Evolutionary conservation across 116 monocot genomes (phyloP), one percentile per base, ranked within the genome.

Genomic region (Phalaenopsis hybrid): DNA sequence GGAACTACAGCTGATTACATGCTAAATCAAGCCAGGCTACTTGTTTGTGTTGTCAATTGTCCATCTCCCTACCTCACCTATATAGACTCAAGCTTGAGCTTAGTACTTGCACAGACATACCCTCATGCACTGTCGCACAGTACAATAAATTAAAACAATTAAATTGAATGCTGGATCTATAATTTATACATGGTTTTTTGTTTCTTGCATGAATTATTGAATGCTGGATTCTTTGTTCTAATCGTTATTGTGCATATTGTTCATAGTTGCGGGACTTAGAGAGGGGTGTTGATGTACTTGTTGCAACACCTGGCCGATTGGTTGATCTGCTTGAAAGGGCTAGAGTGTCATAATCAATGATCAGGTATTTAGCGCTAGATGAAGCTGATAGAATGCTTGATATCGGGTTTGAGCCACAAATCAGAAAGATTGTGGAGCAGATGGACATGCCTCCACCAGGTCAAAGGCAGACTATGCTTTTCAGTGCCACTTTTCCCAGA

Each of bases 401-500:
- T 41, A 41, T 41, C 2, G 41, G 41, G 4, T 41, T 41, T 3
- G 41, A 41, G 41, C 41, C 41, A 41, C 4, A 41, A 41, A 41
- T 86, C 41, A 41, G 41, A 41, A 41, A 41, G 41, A 41, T 41
- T 41, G 41, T 41, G 41, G 41, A 41, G 41, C 41, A 41, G 2
- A 41, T 41, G 41, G 41, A 41, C 41, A 4, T 41, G 41, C 41
- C 41, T 49, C 4, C 41, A 4, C 41, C 41, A 58, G 86, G 86
- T 80, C 77, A 46, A 21, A 86, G 86, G 57, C 86, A 86, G 86
- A 86, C 86, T 13, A 86, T 86, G 86, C 69, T 86, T 57, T 86
- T 86, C 72, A 86, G 86, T 72, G 83, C 86, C 52, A 86, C 86
- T 12, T 86, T 83, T 75, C 86, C 86, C 21, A 80, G 80, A 55